Conservation (phyloP, 306 rosid genomes). For the Cicer judaicum region DNA sequence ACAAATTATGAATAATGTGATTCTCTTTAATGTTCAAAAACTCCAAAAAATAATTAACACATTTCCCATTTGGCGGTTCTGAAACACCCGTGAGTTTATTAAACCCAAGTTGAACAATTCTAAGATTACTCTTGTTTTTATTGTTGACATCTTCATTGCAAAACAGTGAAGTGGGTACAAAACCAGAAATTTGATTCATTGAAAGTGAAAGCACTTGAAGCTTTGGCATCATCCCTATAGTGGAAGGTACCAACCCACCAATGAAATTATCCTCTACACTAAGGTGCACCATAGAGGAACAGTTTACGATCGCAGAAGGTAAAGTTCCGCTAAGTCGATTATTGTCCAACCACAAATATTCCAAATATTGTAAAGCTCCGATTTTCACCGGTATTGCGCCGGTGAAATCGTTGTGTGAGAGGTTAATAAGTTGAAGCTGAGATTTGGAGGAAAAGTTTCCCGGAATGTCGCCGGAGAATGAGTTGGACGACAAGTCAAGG, state of each 20-base stretch:
- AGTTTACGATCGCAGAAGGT: slow-evolving; percentile 76
- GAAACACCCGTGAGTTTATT: slow-evolving; percentile 73
- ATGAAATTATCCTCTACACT: slow-evolving; percentile 67
- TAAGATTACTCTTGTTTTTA: slow-evolving; percentile 29
- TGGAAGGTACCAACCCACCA: slow-evolving; percentile 68
- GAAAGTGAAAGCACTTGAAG: slow-evolving; percentile 76
- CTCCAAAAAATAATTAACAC: slow-evolving; percentile 55
- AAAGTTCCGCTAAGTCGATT: slow-evolving; percentile 64
- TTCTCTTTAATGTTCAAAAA: slow-evolving; percentile 60
- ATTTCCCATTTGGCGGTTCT: slow-evolving; percentile 55
- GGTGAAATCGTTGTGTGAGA: slow-evolving; percentile 66
- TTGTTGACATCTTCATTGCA: slow-evolving; percentile 45
- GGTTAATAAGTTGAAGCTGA: slow-evolving; percentile 62
- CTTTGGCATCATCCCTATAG: slow-evolving; percentile 61
- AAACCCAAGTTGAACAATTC: slow-evolving; percentile 58
- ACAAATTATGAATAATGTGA: slow-evolving; percentile 49
- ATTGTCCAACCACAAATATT: slow-evolving; percentile 64
- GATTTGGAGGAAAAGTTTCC: slow-evolving; percentile 54
- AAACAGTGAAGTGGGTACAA: slow-evolving; percentile 62
- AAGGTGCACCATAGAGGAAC: slow-evolving; percentile 61
- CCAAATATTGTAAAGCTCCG: slow-evolving; percentile 57
- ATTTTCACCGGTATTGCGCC: slow-evolving; percentile 62
- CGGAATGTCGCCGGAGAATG: slow-evolving; percentile 68
- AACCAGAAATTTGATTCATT: slow-evolving; percentile 61
- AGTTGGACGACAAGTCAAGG: slow-evolving; percentile 65